Conservation (phyloP, 2,329 filamentous ascomycete species). For the Moelleriella libera region DNA sequence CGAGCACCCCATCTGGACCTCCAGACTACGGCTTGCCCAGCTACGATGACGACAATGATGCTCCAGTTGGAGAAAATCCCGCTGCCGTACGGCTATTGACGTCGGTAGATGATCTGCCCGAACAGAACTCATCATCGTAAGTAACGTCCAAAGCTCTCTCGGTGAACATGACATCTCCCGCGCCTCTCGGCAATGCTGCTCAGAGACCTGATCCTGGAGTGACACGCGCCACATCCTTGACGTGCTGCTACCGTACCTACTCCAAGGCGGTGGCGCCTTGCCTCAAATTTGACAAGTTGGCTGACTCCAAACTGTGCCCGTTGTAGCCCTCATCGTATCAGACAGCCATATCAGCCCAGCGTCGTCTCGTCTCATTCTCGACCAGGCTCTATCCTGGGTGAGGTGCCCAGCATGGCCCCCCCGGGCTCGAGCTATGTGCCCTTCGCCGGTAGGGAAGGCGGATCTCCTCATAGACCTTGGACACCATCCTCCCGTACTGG, state of each 20-base stretch:
- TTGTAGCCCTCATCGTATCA: background rate
- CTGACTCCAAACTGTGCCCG: too few species aligned
- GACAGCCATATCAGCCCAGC: conserved; percentile 37
- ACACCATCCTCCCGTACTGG: conserved; percentile 34
- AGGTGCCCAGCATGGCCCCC: conserved; percentile 43
- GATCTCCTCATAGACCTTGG: conserved; percentile 44
- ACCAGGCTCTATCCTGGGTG: conserved; percentile 37
- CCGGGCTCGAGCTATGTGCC: conserved; percentile 49
- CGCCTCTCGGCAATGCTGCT: background rate
- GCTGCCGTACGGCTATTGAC: conserved; percentile 47
- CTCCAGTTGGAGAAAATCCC: conserved; percentile 30
- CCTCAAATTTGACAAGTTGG: too few species aligned
- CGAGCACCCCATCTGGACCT: conserved; percentile 34
- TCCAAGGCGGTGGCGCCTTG: too few species aligned
- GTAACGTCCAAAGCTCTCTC: background rate
- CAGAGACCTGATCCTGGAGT: background rate
- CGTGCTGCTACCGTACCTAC: background rate
- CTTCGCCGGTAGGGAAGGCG: conserved; percentile 31
- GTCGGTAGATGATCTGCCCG: conserved; percentile 42
- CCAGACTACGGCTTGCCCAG: conserved; percentile 43
- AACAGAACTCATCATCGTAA: conserved; percentile 33
- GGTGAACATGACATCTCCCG: too few species aligned
- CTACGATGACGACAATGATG: conserved; percentile 42
- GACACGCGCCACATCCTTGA: background rate
- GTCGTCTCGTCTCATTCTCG: conserved; percentile 31